Conservation (phyloP, 1,139 yeast species). For the Debaryomyces robertsiae region DNA sequence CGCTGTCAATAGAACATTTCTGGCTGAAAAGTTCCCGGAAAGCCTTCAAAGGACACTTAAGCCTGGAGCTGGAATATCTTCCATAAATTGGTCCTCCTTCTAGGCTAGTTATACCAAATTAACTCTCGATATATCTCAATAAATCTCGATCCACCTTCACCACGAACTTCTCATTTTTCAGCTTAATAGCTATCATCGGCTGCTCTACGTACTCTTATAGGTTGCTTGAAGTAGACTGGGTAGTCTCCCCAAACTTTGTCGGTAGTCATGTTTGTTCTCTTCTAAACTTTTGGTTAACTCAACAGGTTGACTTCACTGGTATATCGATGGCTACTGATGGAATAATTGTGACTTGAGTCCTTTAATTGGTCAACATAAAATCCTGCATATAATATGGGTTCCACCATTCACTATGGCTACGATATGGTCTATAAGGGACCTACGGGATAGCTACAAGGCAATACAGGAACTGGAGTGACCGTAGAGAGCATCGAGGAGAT, state of each 20-base stretch:
- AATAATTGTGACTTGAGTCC: constrained; percentile 13
- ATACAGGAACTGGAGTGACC: background rate
- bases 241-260: constrained; percentile 53
- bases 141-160: no score
- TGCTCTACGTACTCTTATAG: constrained; percentile 55
- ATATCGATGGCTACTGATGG: background rate
- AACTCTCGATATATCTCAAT: no score
- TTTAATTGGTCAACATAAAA: constrained; percentile 16
- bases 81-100: no score
- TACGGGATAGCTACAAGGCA: background rate
- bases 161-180: no score
- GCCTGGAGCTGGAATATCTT: no score
- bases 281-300: constrained; percentile 8
- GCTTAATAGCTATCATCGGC: no score
- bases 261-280: constrained; percentile 10
- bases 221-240: constrained; percentile 64
- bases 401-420: background rate
- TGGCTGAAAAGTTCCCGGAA: background rate
- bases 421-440: background rate
- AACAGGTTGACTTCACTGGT: background rate
- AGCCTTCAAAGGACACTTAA: no score
- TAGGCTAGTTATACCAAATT: no score
- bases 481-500: background rate
- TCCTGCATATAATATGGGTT: constrained; percentile 12
- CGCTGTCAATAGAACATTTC: background rate